Base-by-base conservation (phyloP, 805 yeast genomes). In the Lachancea kluyveri region DNA sequence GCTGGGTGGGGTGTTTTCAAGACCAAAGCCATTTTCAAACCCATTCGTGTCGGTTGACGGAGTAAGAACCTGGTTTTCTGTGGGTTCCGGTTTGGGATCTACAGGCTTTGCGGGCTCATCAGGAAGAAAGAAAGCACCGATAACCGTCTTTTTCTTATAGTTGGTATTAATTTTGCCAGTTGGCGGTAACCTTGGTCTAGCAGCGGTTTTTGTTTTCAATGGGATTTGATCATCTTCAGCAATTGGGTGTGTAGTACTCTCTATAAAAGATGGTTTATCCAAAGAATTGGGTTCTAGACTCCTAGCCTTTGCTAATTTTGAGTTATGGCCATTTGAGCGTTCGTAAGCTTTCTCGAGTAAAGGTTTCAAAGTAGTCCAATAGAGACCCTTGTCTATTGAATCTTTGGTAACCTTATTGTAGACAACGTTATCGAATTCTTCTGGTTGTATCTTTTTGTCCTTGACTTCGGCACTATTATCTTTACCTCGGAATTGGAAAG, bases 191-290 rank as follows among this genome's bases (percentile, higher is more conserved):
- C 87, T 79, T 1, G 95, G 80, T 43, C 88, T 68, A 17, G 70
- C 68, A 40, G 78, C 77, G 10, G 52, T 46, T 35, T 88, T 68
- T 44, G 77, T 83, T 48, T 84, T 86, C 35, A 78, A 75, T 1
- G 95, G 87, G 44, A 85, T 65, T 35, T 82, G 88, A 11, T 84
- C 95, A 48, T 88, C 96, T 50, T 87, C 96, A 30, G 81, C 59
- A 8, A 82, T 54, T 3, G 61, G 57, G n/a, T 76, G 66, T n/a
- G 69, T 61, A 8, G 58, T 64, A 25, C 36, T 41, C n/a, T 24
- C 39, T 10, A 36, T 39, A 20, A 25, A 9, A 3, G 34, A 36
- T 56, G 66, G 40, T 14, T 45, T 42, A 4, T 39, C 45, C 6
- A 45, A 49, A 1, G 46, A 42, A 9, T 36, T 26, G 5, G 35